Conservation (phyloP, 2,329 filamentous ascomycete species). For the Diaporthe caulivora region DNA sequence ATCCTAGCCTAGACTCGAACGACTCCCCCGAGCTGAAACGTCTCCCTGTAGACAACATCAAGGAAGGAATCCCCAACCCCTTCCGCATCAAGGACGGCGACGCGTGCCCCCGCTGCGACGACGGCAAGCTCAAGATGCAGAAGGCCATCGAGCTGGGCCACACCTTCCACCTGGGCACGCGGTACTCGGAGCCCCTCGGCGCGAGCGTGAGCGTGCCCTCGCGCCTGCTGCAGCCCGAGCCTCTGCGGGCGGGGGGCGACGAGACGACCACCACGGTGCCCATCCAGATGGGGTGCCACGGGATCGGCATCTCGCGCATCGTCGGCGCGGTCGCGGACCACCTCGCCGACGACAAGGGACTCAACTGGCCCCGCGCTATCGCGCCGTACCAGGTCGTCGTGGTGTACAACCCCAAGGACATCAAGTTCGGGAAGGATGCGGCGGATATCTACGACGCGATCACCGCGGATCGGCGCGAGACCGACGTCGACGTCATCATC, state of each 20-base stretch:
- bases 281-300: slow-evolving; percentile 96
- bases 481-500: slow-evolving; percentile 72
- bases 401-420: slow-evolving; percentile 59
- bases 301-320: slow-evolving; percentile 92
- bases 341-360: slow-evolving; percentile 76
- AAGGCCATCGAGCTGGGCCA: slow-evolving; percentile 92
- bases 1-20: background rate
- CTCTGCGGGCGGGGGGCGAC: background rate
- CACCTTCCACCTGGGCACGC: slow-evolving; percentile 92
- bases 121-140: slow-evolving; percentile 73
- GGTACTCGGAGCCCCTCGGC: slow-evolving; percentile 83
- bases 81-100: slow-evolving; percentile 77
- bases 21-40: background rate
- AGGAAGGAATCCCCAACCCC: slow-evolving; percentile 65
- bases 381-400: slow-evolving; percentile 86
- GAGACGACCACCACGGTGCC: slow-evolving; percentile 55
- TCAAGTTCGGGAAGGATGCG: slow-evolving; percentile 61
- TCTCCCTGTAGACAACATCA: slow-evolving; percentile 14
- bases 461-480: slow-evolving; percentile 33
- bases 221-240: slow-evolving; percentile 35
- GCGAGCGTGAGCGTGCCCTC: slow-evolving; percentile 68
- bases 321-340: slow-evolving; percentile 87
- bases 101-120: slow-evolving; percentile 76
- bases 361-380: slow-evolving; percentile 90
- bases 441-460: slow-evolving; percentile 75